Evolutionary conservation across 805 yeast genomes (phyloP).

Genomic region (Lachancea kluyveri): DNA sequence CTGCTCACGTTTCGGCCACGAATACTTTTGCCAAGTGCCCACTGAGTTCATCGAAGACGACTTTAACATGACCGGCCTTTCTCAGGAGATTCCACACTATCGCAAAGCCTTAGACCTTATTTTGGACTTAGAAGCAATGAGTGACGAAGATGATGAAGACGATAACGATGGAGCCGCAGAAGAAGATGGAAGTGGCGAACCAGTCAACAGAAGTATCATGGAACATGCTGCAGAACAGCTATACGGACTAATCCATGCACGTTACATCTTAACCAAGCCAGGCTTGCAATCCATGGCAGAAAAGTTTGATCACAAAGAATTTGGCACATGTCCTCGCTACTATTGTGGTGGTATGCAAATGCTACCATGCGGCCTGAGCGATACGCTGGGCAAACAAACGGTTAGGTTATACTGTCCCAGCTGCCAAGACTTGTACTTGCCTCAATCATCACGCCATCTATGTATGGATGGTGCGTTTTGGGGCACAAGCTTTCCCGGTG

Average conservation of each 20-base stretch:
- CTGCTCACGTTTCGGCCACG: conserved; percentile 75
- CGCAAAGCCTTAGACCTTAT: conserved; percentile 88
- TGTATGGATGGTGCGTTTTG: conserved; percentile 95
- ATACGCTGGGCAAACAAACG: conserved; percentile 85
- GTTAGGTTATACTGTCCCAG: conserved; percentile 92
- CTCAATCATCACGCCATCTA: conserved; percentile 77
- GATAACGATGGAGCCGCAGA: conserved; percentile 13
- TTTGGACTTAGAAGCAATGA: conserved; percentile 63
- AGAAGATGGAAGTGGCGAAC: conserved; percentile 26
- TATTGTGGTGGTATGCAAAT: conserved; percentile 85
- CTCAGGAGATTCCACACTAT: conserved; percentile 81
- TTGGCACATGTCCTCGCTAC: conserved; percentile 89
- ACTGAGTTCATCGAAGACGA: conserved; percentile 95
- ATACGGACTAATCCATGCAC: conserved; percentile 90
- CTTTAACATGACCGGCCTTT: conserved; percentile 87
- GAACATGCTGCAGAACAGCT: conserved; percentile 88
- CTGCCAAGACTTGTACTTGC: conserved; percentile 86
- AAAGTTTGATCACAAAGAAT: conserved; percentile 81
- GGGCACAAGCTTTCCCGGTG: conserved; percentile 93
- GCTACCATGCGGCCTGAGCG: conserved; percentile 87
- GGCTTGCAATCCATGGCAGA: conserved; percentile 92
- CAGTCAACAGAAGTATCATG: conserved; percentile 52
- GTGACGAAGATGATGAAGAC: conserved; percentile 33
- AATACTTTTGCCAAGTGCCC: conserved; percentile 86
- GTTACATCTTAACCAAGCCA: conserved; percentile 81